Evolutionary conservation across 106 monocot genomes (phyloP).

Genomic region (Agapanthus africanus): DNA sequence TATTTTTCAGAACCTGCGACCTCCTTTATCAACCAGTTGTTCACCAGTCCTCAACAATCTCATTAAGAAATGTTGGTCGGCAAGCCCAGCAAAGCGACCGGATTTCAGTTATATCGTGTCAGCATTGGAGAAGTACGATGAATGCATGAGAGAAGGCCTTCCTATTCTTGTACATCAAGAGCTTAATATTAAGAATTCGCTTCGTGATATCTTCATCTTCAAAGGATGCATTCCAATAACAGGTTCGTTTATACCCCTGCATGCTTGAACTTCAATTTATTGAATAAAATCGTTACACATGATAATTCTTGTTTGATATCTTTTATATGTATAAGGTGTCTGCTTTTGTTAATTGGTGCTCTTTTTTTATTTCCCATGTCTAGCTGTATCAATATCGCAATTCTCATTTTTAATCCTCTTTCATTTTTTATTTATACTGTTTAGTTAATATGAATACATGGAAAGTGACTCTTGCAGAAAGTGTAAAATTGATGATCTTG

Average conservation of each 20-base stretch:
- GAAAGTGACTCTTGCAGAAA: too few species aligned
- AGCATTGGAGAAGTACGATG: conserved; percentile 61
- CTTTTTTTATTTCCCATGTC: too few species aligned
- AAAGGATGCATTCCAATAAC: conserved; percentile 48
- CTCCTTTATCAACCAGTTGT: conserved; percentile 51
- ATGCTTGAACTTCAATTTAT: conserved; percentile 40
- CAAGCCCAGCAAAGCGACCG: conserved; percentile 67
- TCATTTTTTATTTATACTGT: too few species aligned
- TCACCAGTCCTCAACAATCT: conserved; percentile 73
- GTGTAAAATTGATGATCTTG: too few species aligned
- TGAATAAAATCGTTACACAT: too few species aligned
- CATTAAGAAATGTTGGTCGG: conserved; percentile 79
- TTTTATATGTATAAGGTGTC: too few species aligned
- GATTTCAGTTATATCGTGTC: conserved; percentile 76
- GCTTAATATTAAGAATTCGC: conserved; percentile 29
- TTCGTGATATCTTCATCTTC: conserved; percentile 40
- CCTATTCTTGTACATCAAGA: conserved; percentile 48
- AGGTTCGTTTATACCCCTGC: conserved; percentile 46
- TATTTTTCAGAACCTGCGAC: conserved; percentile 60
- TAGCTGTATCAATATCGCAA: too few species aligned
- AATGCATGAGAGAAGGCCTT: conserved; percentile 58
- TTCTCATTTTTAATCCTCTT: too few species aligned
- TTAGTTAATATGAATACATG: too few species aligned
- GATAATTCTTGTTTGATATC: too few species aligned
- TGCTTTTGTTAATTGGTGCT: too few species aligned